Percentiles rank a stretch among this genome's conserved stretches.
Conservation (phyloP, 768 basidiomycete species). For the Atractiella rhizophila region DNA sequence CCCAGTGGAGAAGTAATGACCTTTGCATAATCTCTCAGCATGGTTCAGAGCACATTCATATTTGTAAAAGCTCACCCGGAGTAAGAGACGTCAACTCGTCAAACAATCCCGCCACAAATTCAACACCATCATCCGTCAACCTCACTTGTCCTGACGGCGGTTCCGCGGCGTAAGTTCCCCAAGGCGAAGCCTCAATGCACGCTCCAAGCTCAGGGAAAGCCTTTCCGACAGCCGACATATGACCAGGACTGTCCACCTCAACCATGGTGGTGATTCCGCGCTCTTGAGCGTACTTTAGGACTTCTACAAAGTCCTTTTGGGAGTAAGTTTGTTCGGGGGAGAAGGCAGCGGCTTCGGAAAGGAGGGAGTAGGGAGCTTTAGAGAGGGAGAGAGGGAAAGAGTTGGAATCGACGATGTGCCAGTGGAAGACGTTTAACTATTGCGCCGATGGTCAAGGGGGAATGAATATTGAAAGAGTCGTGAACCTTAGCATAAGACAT, state of each 20-base stretch:
- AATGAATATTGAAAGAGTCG: slow-evolving; percentile 34
- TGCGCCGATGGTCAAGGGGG: slow-evolving; percentile 41
- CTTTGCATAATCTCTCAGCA: too few relatives aligned
- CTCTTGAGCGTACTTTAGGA: slow-evolving; percentile 42
- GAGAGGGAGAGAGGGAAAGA: slow-evolving; percentile 44
- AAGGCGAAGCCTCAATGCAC: slow-evolving; percentile 29
- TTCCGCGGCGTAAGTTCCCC: slow-evolving; percentile 21
- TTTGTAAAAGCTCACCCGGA: too few relatives aligned
- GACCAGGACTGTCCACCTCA: slow-evolving; percentile 49
- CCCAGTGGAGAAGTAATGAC: slow-evolving; percentile 48
- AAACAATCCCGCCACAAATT: too few relatives aligned
- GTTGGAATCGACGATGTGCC: slow-evolving; percentile 58
- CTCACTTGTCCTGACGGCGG: too few relatives aligned
- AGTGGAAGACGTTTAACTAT: slow-evolving; percentile 63
- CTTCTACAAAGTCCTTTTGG: slow-evolving; percentile 30
- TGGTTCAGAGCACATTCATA: too few relatives aligned
- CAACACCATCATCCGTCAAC: too few relatives aligned
- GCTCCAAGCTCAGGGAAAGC: slow-evolving; percentile 52
- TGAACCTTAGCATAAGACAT: background rate
- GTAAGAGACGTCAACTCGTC: too few relatives aligned
- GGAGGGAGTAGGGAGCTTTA: slow-evolving; percentile 38
- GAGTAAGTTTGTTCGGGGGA: slow-evolving; percentile 32
- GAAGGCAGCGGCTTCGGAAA: slow-evolving; percentile 38
- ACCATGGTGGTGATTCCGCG: slow-evolving; percentile 51
- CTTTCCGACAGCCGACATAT: slow-evolving; percentile 38